Evolutionary conservation across 352 stramenopile species (phyloP), one percentile per base, ranked within the genome.

Genomic region (Phytophthora podocarpi): DNA sequence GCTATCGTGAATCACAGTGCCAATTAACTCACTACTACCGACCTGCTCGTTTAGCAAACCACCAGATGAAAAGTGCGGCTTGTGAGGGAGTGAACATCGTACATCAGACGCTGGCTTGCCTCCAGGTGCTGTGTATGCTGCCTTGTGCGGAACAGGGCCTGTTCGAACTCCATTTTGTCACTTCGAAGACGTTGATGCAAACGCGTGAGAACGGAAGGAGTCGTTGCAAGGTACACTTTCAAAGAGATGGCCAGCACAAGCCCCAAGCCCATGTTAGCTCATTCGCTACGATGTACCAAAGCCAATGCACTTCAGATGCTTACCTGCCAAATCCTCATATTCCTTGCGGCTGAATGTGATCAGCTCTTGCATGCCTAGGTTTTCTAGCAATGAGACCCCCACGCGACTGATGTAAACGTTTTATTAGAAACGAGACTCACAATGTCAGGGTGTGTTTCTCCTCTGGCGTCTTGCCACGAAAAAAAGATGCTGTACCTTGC

Each of bases 261-360:
- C 6, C 4, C 16, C 32, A 27, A 28, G 30, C 8, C 27, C 6
- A 39, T 16, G 40, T 61, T 51, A 67, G 59, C 18, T 28, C n/a
- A 36, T 35, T 28, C 30, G 23, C 10, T 18, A 39, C 18, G 12
- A 42, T 4, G 4, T 10, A 9, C 12, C 15, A 21, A 35, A 20
- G 4, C 1, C 24, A 43, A 21, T 5, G 12, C 3, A 42, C 12
- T 8, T 13, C n/a, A 39, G 15, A 2, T 34, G 6, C 48, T 16
- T 69, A 82, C 73, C 76, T 66, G 77, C 76, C 9, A 90, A 15
- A 36, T 87, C 65, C 55, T 85, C 69, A 37, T 76, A 87, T 13
- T 85, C 78, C 20, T 78, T 78, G 40, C 43, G 31, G 36, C 64
- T 86, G 58, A 76, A 71, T 24, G 68, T 53, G n/a, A 85, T 42